These are phyloP conservation scores for Fusarium denticulatum DNA, from an alignment of 2,329 filamentous ascomycete genomes.

Conservation along the genomic window DNA sequence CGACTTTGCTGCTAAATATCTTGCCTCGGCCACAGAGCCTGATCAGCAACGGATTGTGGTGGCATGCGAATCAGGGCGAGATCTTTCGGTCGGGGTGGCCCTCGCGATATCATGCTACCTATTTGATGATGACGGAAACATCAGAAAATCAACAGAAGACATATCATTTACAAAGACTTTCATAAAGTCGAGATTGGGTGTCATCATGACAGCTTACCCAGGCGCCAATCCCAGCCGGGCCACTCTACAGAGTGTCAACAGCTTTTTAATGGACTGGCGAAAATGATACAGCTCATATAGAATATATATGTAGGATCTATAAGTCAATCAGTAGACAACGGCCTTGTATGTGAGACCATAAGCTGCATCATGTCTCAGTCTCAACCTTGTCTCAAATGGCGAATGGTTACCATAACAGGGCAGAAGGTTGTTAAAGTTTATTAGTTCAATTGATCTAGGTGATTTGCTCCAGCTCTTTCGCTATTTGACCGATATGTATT, in stretches of 20 bases:
- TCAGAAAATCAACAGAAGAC: constrained; percentile 38
- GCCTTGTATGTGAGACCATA: not conserved
- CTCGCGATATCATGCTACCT: constrained; percentile 81
- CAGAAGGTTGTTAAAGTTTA: not conserved
- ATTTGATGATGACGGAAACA: constrained; percentile 70
- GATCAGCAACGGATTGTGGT: constrained; percentile 58
- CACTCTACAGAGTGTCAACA: constrained; percentile 91
- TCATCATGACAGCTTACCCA: constrained; percentile 81
- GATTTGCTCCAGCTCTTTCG: constrained; percentile 2
- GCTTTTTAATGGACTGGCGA: constrained; percentile 77
- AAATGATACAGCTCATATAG: constrained; percentile 30
- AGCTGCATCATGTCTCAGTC: not conserved
- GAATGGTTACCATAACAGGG: not conserved
- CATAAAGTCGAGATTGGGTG: constrained; percentile 81
- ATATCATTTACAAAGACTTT: constrained; percentile 73
- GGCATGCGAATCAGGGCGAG: constrained; percentile 80
- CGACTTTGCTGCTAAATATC: constrained; percentile 59
- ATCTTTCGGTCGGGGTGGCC: constrained; percentile 81
- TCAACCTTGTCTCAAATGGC: not conserved
- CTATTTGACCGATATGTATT: constrained; percentile 17
- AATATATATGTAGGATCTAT: not conserved
- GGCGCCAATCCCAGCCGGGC: constrained; percentile 84
- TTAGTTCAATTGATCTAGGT: constrained; percentile 29
- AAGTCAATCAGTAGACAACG: not conserved
- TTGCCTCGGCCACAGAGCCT: constrained; percentile 36